These are phyloP conservation scores for Uronychia setigera DNA, from an alignment of 73 alveolate genomes.

Conservation along the genomic window DNA sequence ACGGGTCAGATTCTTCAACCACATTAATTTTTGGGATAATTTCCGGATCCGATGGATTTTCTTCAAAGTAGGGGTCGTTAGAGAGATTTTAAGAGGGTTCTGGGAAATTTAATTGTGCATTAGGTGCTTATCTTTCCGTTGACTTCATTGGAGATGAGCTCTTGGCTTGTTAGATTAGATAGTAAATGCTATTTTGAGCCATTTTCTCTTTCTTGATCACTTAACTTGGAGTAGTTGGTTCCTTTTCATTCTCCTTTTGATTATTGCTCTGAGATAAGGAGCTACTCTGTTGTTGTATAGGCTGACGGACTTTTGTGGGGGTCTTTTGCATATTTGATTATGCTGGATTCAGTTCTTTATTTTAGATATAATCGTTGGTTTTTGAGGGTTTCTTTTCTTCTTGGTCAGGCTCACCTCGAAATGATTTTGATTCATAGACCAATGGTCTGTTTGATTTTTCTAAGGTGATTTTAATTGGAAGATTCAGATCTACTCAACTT, in stretches of 20 bases:
- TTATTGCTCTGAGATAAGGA: too few species aligned
- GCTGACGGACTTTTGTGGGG: not conserved
- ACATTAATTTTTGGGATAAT: too few species aligned
- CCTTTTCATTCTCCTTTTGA: not conserved
- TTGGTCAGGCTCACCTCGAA: not conserved
- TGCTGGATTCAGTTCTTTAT: not conserved
- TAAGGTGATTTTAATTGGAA: too few species aligned
- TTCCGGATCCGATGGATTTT: too few species aligned
- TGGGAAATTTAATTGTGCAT: too few species aligned
- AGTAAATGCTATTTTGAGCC: slow-evolving; percentile 34
- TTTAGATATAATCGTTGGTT: not conserved
- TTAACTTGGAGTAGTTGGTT: not conserved
- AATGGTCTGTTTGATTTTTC: not conserved
- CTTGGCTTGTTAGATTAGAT: slow-evolving; percentile 29
- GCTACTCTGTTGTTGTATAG: too few species aligned
- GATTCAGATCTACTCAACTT: not conserved
- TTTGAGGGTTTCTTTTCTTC: not conserved
- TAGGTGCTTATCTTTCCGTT: not conserved
- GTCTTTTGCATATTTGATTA: not conserved
- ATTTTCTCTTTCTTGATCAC: slow-evolving; percentile 9
- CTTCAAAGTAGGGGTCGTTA: too few species aligned
- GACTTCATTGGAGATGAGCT: not conserved
- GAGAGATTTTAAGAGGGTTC: too few species aligned
- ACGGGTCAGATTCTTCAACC: too few species aligned
- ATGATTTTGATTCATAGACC: not conserved